A percentile compares a stretch with the other conserved stretches of the same genome.
phyloP scores from a whole-genome alignment of 192 early-diverging fungal species.

The Helicostylum pulchrum region DNA sequence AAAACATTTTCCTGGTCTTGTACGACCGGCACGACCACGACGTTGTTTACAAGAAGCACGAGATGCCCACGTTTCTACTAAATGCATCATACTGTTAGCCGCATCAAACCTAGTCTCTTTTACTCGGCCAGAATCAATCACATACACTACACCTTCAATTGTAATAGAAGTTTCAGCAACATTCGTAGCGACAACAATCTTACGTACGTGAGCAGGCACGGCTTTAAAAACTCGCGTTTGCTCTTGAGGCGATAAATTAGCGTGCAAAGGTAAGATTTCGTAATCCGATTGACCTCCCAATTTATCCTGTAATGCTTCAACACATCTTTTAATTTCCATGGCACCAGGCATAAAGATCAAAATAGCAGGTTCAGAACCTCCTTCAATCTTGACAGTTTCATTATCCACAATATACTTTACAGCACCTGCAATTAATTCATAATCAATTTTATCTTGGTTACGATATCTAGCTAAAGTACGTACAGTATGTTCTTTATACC shows the following conservation, averaged over 20 bases:
- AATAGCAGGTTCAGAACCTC: slow-evolving; percentile 47
- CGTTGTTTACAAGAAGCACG: slow-evolving; percentile 61
- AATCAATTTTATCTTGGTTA: slow-evolving; percentile 60
- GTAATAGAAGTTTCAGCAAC: slow-evolving; percentile 85
- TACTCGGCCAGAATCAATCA: slow-evolving; percentile 67
- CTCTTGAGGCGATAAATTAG: slow-evolving; percentile 61
- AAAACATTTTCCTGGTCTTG: slow-evolving; percentile 70
- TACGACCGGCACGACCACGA: slow-evolving; percentile 80
- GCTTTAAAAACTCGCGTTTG: slow-evolving; percentile 68
- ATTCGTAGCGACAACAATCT: slow-evolving; percentile 76
- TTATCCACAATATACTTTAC: slow-evolving; percentile 60
- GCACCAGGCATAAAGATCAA: slow-evolving; percentile 74
- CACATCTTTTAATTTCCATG: slow-evolving; percentile 67
- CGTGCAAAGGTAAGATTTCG: slow-evolving; percentile 53
- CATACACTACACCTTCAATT: slow-evolving; percentile 73
- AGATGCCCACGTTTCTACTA: slow-evolving; percentile 46
- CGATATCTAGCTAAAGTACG: slow-evolving; percentile 29
- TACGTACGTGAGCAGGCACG: slow-evolving; percentile 47
- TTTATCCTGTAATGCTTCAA: slow-evolving; percentile 46
- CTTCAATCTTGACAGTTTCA: slow-evolving; percentile 39
- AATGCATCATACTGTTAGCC: slow-evolving; percentile 54
- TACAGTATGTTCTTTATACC: slow-evolving; percentile 39
- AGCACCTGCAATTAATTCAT: slow-evolving; percentile 51
- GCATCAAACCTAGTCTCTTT: slow-evolving; percentile 58
- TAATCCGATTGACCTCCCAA: slow-evolving; percentile 13